Conservation (phyloP, 352 stramenopile species). For the Phytophthora tentaculata region DNA sequence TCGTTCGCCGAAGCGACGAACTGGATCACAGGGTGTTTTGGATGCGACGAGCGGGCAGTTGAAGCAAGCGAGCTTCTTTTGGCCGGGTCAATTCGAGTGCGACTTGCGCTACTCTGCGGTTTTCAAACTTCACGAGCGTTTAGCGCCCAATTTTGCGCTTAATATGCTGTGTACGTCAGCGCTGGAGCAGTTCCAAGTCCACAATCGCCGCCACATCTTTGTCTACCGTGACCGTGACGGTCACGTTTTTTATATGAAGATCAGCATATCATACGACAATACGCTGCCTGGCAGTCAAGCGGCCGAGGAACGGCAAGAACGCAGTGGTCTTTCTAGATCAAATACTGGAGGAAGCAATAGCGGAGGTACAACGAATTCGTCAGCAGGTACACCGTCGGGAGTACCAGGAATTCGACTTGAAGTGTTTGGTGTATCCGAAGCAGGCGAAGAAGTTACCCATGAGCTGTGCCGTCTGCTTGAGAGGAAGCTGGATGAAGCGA, state of each 20-base stretch:
- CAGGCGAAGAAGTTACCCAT: constrained; percentile 85
- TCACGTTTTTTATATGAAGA: constrained; percentile 92
- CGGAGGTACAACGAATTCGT: constrained; percentile 16
- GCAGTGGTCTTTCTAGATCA: constrained; percentile 21
- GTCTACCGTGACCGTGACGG: constrained; percentile 86
- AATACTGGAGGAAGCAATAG: constrained; percentile 33
- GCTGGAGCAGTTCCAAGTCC: constrained; percentile 90
- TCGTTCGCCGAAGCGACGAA: constrained; percentile 44
- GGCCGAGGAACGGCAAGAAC: constrained; percentile 38
- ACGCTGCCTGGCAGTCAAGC: constrained; percentile 7
- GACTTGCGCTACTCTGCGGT: constrained; percentile 78
- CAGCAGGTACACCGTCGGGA: constrained; percentile 16
- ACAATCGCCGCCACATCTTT: constrained; percentile 89
- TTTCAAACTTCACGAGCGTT: constrained; percentile 83
- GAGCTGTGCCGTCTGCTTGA: constrained; percentile 84
- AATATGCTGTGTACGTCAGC: constrained; percentile 86
- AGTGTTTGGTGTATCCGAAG: constrained; percentile 84
- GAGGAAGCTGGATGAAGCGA: constrained; percentile 88
- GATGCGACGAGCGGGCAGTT: constrained; percentile 15
- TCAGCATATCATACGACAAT: constrained; percentile 62
- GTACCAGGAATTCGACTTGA: constrained; percentile 71
- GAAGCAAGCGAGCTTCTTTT: constrained; percentile 69
- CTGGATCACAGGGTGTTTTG: constrained; percentile 33
- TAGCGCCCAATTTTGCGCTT: constrained; percentile 79
- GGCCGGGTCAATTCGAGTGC: constrained; percentile 88